phyloP scores from a whole-genome alignment of 2,329 filamentous ascomycete genomes.

The Pseudopyrenochaeta lycopersici region DNA sequence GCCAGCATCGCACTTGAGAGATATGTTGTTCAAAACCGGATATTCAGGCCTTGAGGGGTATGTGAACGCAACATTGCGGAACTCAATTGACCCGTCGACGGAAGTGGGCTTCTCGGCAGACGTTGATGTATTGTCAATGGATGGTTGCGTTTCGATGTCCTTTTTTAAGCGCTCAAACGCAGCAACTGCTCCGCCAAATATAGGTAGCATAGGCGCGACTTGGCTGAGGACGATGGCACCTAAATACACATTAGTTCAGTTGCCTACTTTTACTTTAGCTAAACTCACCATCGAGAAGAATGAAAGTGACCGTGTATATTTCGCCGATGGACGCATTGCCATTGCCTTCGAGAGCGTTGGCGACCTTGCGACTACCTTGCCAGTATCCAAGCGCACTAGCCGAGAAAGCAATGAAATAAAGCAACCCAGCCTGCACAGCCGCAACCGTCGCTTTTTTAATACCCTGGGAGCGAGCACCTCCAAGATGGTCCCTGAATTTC shows the following conservation, averaged over 20 bases:
- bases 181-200: constrained; percentile 60
- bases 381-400: constrained; percentile 74
- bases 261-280: background rate
- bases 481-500: constrained; percentile 65
- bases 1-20: constrained; percentile 48
- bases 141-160: constrained; percentile 63
- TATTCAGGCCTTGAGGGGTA: constrained; percentile 53
- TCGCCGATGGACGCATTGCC: constrained; percentile 53
- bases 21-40: constrained; percentile 49
- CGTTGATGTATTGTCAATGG: constrained; percentile 49
- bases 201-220: constrained; percentile 58
- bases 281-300: constrained; percentile 60
- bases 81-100: constrained; percentile 58
- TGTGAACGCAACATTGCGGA: constrained; percentile 52
- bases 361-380: constrained; percentile 68
- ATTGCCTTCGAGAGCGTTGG: constrained; percentile 50
- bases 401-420: constrained; percentile 74
- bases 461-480: constrained; percentile 60
- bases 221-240: constrained; percentile 58
- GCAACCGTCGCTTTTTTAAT: constrained; percentile 67
- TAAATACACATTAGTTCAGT: constrained; percentile 24
- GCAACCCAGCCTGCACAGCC: constrained; percentile 66
- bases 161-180: constrained; percentile 66
- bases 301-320: constrained; percentile 65
- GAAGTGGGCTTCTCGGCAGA: constrained; percentile 32